These are phyloP conservation scores for Mucor indicus DNA, from an alignment of 371 early-diverging fungal genomes.

Conservation along the genomic window DNA sequence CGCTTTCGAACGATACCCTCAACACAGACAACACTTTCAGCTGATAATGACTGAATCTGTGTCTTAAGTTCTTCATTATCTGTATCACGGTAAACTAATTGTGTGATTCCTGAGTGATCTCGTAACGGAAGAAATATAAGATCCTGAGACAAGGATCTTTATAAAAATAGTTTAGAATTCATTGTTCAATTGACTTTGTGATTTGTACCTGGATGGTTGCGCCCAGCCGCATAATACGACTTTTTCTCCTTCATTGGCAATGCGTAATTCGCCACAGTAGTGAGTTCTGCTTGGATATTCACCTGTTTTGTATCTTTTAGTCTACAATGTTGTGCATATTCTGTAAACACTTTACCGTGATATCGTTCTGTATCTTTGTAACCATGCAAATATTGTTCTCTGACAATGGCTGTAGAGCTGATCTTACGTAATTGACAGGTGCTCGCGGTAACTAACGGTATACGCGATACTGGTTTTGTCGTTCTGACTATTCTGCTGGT, in stretches of 20 bases:
- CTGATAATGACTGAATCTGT: slow-evolving; percentile 45
- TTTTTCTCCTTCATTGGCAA: slow-evolving; percentile 50
- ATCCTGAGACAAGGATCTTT: slow-evolving; percentile 59
- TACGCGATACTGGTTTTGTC: too few relatives aligned
- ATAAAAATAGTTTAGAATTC: not conserved
- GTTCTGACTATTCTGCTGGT: not conserved
- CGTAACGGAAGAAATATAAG: slow-evolving; percentile 69
- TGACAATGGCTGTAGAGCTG: not conserved
- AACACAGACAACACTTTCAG: slow-evolving; percentile 66
- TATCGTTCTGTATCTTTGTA: slow-evolving; percentile 39
- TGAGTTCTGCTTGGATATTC: slow-evolving; percentile 64
- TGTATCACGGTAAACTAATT: slow-evolving; percentile 52
- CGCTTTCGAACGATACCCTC: slow-evolving; percentile 60
- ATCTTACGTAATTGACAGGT: slow-evolving; percentile 5
- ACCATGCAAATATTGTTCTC: slow-evolving; percentile 22
- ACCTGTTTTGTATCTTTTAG: slow-evolving; percentile 12
- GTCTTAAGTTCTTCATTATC: slow-evolving; percentile 20
- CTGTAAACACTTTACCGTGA: slow-evolving; percentile 21
- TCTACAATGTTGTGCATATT: not conserved
- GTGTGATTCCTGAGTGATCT: slow-evolving; percentile 65
- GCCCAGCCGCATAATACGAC: slow-evolving; percentile 79
- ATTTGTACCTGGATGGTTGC: slow-evolving; percentile 56
- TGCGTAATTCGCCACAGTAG: slow-evolving; percentile 63
- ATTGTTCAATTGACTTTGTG: not conserved
- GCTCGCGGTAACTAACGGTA: too few relatives aligned